phyloP scores from a whole-genome alignment of 2,329 filamentous ascomycete species.

The Arachnopeziza araneosa region DNA sequence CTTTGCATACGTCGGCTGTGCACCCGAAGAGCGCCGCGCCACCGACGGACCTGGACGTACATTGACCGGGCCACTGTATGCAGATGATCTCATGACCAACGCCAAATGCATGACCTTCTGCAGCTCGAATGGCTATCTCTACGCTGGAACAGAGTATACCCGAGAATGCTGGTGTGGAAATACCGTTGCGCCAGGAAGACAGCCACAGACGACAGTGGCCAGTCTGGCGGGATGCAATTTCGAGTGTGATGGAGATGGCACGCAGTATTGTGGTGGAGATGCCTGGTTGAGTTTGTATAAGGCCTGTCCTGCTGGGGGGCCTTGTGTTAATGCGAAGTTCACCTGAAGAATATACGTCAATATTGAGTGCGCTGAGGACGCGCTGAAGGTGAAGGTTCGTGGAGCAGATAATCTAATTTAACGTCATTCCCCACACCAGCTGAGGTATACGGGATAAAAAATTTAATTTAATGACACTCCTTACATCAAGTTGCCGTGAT shows the following conservation, averaged over 20 bases:
- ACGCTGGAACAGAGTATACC: slow-evolving; percentile 38
- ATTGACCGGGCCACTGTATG: neutral
- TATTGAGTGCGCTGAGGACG: neutral
- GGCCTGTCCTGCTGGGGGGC: neutral
- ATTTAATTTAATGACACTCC: too few relatives aligned
- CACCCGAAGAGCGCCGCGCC: neutral
- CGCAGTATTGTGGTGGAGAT: slow-evolving; percentile 23
- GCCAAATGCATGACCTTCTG: neutral
- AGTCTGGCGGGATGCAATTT: slow-evolving; percentile 13
- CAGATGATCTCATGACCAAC: neutral
- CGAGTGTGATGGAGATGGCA: slow-evolving; percentile 5
- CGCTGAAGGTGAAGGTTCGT: neutral
- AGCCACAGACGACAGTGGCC: slow-evolving; percentile 1
- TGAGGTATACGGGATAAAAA: too few relatives aligned
- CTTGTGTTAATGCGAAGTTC: neutral
- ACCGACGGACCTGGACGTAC: neutral
- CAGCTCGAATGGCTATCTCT: neutral
- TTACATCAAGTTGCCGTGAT: too few relatives aligned
- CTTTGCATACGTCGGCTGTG: neutral
- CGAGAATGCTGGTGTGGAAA: slow-evolving; percentile 41
- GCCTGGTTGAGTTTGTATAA: slow-evolving; percentile 9
- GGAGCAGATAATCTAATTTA: too few relatives aligned
- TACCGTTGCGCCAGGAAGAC: slow-evolving; percentile 6
- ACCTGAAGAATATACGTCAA: neutral
- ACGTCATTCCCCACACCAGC: too few relatives aligned